These are phyloP conservation scores for Cephalotrichum gorgonifer DNA, from an alignment of 2,329 filamentous ascomycete genomes.

Conservation along the genomic window DNA sequence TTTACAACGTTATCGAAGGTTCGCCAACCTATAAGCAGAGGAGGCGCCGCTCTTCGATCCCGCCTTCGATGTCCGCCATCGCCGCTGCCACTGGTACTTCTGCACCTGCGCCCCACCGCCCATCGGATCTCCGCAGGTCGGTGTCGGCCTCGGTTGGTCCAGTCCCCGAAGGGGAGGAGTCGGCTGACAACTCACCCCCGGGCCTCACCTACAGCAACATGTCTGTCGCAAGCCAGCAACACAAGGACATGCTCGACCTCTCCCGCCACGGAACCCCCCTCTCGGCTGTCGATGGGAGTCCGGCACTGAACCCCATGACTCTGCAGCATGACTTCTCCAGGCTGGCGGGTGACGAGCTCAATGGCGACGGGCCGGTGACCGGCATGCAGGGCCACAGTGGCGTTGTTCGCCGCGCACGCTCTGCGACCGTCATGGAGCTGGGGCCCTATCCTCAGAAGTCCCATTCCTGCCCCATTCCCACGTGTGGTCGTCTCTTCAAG, in stretches of 20 bases:
- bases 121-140: conserved; percentile 84
- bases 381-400: conserved; percentile 61
- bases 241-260: conserved; percentile 70
- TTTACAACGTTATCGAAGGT: conserved; percentile 93
- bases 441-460: conserved; percentile 96
- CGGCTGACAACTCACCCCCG: conserved; percentile 67
- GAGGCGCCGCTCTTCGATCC: conserved; percentile 84
- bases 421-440: conserved; percentile 92
- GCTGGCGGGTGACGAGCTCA: conserved; percentile 51
- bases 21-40: conserved; percentile 99
- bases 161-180: conserved; percentile 69
- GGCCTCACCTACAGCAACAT: conserved; percentile 65
- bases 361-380: conserved; percentile 32
- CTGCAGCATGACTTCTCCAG: conserved; percentile 61
- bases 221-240: conserved; percentile 53
- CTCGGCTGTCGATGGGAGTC: conserved; percentile 73
- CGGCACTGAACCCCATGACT: conserved; percentile 59
- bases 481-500: conserved; percentile 96
- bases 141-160: conserved; percentile 81
- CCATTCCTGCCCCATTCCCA: conserved; percentile 97
- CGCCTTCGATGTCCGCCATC: conserved; percentile 61
- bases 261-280: conserved; percentile 89
- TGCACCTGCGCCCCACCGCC: conserved; percentile 59
- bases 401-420: conserved; percentile 80
- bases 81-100: conserved; percentile 53